A percentile compares a stretch with the other conserved stretches of the same genome.
phyloP scores from a whole-genome alignment of 2,329 filamentous ascomycete species.

The Teratosphaeria epicoccoides region DNA sequence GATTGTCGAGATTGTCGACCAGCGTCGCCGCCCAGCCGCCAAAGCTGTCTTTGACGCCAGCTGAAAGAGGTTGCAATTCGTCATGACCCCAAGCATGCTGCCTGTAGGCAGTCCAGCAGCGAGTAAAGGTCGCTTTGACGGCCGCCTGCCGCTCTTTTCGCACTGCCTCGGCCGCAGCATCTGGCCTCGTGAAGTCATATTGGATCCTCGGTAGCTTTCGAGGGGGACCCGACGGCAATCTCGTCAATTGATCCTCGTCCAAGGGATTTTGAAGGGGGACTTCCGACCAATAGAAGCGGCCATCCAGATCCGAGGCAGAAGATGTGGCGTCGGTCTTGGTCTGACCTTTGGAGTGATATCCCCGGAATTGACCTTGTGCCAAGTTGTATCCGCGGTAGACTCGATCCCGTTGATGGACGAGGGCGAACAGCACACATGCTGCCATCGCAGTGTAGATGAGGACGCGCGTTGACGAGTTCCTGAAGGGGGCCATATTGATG shows the following conservation, averaged over 20 bases:
- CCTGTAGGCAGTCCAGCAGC: conserved; percentile 36
- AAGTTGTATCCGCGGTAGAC: conserved; percentile 6
- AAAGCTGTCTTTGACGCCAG: conserved; percentile 31
- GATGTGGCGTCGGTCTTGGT: background rate
- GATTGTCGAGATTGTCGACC: conserved; percentile 36
- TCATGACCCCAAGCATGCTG: conserved; percentile 39
- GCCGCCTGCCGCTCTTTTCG: conserved; percentile 26
- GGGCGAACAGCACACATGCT: conserved; percentile 25
- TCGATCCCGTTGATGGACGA: conserved; percentile 26
- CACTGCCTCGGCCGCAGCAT: conserved; percentile 19
- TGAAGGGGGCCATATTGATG: background rate
- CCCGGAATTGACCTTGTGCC: background rate
- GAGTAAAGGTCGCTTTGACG: conserved; percentile 34
- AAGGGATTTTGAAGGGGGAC: conserved; percentile 33
- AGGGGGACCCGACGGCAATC: conserved; percentile 30
- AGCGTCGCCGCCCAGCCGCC: conserved; percentile 39
- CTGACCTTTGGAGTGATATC: background rate
- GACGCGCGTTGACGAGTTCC: conserved; percentile 15
- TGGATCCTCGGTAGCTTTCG: conserved; percentile 34
- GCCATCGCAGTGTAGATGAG: conserved; percentile 26
- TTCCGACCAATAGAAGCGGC: conserved; percentile 30
- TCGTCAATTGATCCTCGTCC: conserved; percentile 17
- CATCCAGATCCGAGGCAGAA: background rate
- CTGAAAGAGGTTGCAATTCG: conserved; percentile 36
- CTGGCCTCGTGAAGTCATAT: conserved; percentile 29